phyloP scores from a whole-genome alignment of 768 basidiomycete species.

The Chalciporus chontae region DNA sequence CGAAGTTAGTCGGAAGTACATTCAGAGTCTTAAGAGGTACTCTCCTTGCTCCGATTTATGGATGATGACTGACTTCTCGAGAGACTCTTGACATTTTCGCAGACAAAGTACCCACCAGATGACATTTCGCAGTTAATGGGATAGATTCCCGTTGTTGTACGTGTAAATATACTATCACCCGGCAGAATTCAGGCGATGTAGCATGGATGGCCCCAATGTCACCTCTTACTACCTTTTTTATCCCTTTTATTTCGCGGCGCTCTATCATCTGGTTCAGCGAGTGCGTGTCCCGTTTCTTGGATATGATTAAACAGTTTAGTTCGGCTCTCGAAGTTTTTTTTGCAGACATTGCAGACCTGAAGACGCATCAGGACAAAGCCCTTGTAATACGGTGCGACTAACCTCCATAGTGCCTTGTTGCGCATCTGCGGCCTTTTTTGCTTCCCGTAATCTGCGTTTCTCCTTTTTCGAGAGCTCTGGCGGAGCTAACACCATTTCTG shows the following conservation, averaged over 20 bases:
- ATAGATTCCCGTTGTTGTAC: constrained; percentile 28
- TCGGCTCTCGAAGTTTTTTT: constrained; percentile 56
- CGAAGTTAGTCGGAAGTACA: constrained; percentile 98
- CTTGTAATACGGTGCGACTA: constrained; percentile 1
- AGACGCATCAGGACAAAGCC: constrained; percentile 5
- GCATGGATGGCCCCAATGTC: background rate
- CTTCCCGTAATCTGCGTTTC: constrained; percentile 72
- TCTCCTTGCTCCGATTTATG: constrained; percentile 9
- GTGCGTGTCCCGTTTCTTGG: constrained; percentile 65
- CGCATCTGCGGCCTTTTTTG: constrained; percentile 48
- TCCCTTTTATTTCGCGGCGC: constrained; percentile 33
- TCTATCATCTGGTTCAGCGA: constrained; percentile 37
- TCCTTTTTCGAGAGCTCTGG: constrained; percentile 69
- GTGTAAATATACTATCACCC: background rate
- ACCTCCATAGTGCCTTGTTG: constrained; percentile 6
- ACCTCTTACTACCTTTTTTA: constrained; percentile 28
- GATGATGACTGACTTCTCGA: constrained; percentile 4
- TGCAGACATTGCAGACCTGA: constrained; percentile 67
- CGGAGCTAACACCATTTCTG: constrained; percentile 1
- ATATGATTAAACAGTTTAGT: constrained; percentile 78
- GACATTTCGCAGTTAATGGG: constrained; percentile 95
- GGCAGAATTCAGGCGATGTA: background rate
- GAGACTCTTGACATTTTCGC: constrained; percentile 91
- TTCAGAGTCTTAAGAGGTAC: constrained; percentile 95
- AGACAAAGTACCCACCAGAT: constrained; percentile 92